phyloP scores from a whole-genome alignment of 805 yeast species.

The Pichia kluyveri region DNA sequence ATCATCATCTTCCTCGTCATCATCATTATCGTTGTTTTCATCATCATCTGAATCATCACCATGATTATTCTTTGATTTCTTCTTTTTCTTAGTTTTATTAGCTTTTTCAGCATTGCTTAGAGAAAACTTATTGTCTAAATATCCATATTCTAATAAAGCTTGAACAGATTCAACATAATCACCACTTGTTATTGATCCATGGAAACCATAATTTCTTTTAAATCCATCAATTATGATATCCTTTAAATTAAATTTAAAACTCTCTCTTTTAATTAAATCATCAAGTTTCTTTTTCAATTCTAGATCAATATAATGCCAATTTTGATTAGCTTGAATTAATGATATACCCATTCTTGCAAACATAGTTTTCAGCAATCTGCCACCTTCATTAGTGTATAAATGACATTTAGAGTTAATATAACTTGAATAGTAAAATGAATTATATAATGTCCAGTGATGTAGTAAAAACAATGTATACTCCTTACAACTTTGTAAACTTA shows the following conservation, averaged over 20 bases:
- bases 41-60: slow-evolving; percentile 1
- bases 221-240: slow-evolving; percentile 83
- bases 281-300: slow-evolving; percentile 67
- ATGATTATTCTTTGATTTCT: slow-evolving; percentile 13
- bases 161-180: slow-evolving; percentile 87
- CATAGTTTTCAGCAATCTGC: slow-evolving; percentile 75
- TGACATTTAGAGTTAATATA: slow-evolving; percentile 81
- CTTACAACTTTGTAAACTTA: slow-evolving; percentile 52
- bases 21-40: slow-evolving; percentile 8
- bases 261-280: slow-evolving; percentile 56
- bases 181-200: slow-evolving; percentile 82
- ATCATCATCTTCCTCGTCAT: slow-evolving; percentile 9
- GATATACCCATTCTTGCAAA: slow-evolving; percentile 97
- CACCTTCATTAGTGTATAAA: slow-evolving; percentile 88
- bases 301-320: slow-evolving; percentile 86
- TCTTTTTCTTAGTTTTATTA: slow-evolving; percentile 1
- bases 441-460: slow-evolving; percentile 90
- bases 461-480: slow-evolving; percentile 82
- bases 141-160: slow-evolving; percentile 69
- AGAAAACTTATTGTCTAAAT: not conserved
- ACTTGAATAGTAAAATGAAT: slow-evolving; percentile 83
- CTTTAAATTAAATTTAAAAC: slow-evolving; percentile 71
- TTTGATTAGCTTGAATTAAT: slow-evolving; percentile 77
- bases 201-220: slow-evolving; percentile 75
- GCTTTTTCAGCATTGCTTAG: slow-evolving; percentile 15